Conservation (phyloP, 495 filamentous ascomycete genomes). For the Hypoxylon trugodes region DNA sequence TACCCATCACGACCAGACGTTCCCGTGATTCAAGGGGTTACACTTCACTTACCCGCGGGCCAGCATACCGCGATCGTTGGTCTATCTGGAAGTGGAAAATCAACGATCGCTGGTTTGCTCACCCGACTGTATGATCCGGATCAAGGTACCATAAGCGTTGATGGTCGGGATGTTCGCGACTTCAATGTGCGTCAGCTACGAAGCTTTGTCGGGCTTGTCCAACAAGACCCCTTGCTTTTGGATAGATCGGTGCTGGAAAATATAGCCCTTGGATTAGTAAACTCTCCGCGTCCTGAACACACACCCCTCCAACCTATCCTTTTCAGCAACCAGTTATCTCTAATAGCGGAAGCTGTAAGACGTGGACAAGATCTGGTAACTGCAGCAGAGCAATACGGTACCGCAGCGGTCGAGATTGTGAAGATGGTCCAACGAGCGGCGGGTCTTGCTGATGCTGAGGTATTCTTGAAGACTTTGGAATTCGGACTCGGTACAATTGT, state of each 20-base stretch:
- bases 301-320: slow-evolving; percentile 37
- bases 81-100: slow-evolving; percentile 76
- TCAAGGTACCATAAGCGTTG: slow-evolving; percentile 56
- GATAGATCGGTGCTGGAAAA: slow-evolving; percentile 74
- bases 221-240: slow-evolving; percentile 73
- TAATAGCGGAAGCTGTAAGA: slow-evolving; percentile 40
- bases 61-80: slow-evolving; percentile 74
- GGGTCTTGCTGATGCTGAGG: slow-evolving; percentile 50
- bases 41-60: slow-evolving; percentile 60
- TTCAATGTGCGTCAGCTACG: slow-evolving; percentile 67
- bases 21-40: slow-evolving; percentile 59
- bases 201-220: slow-evolving; percentile 67
- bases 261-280: slow-evolving; percentile 70
- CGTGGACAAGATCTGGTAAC: slow-evolving; percentile 33
- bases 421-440: slow-evolving; percentile 46
- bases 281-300: slow-evolving; percentile 60
- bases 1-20: slow-evolving; percentile 70
- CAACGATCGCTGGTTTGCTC: slow-evolving; percentile 67
- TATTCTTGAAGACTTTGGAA: slow-evolving; percentile 46
- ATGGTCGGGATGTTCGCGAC: slow-evolving; percentile 60
- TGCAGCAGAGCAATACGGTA: slow-evolving; percentile 31
- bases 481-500: slow-evolving; percentile 59
- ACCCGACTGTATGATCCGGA: slow-evolving; percentile 63
- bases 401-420: slow-evolving; percentile 43
- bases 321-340: slow-evolving; percentile 26